Evolutionary conservation across 192 early-diverging fungal genomes (phyloP).

Genomic region (Linnemannia elongata): DNA sequence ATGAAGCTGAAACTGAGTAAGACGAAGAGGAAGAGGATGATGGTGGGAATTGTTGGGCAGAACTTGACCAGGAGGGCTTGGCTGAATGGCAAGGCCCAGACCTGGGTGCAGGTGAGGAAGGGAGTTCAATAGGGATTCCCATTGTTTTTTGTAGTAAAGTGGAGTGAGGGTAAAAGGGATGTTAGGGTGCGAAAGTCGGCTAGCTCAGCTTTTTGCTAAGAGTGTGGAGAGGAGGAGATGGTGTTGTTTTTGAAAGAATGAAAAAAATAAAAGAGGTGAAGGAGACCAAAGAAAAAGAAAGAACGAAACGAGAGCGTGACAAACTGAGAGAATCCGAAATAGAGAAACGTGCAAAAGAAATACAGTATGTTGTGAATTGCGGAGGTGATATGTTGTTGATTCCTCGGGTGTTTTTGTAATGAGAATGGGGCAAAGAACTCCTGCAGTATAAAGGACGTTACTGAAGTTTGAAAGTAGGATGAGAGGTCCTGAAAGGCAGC

Average conservation of each 20-base stretch:
- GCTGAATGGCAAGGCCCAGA: conserved; percentile 28
- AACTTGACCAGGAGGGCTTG: conserved; percentile 40
- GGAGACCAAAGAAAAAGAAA: neutral
- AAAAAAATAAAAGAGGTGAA: neutral
- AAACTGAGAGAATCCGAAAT: neutral
- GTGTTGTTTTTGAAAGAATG: neutral
- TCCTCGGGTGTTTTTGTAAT: neutral
- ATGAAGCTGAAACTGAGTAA: neutral
- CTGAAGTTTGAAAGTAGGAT: neutral
- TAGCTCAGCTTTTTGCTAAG: neutral
- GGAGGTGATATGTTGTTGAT: neutral
- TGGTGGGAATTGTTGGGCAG: neutral
- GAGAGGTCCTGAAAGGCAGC: neutral
- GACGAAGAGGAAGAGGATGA: neutral
- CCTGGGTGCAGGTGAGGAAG: conserved; percentile 6
- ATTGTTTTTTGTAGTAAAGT: neutral
- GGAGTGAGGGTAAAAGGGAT: neutral
- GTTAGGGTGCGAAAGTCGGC: neutral
- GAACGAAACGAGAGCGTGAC: neutral
- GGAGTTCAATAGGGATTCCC: conserved; percentile 45
- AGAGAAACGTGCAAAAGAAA: neutral
- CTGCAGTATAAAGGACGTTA: neutral
- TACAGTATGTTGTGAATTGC: neutral
- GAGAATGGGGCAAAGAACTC: neutral
- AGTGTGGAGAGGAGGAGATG: neutral